Evolutionary conservation across 768 basidiomycete species (phyloP).

Genomic region (Infundibulicybe gibba): DNA sequence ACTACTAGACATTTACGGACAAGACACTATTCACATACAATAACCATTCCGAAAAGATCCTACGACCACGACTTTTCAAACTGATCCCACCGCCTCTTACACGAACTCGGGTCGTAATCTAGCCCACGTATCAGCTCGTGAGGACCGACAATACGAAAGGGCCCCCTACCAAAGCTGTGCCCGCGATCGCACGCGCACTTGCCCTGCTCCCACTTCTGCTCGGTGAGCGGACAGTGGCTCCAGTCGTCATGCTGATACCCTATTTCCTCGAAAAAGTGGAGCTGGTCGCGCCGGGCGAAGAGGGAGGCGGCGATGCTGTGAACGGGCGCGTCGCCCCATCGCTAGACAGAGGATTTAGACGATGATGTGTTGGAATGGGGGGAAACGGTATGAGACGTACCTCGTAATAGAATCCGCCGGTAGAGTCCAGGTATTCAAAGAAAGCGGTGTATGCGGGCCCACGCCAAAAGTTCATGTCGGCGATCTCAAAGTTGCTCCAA

Average conservation of each 20-base stretch:
- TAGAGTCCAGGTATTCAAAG: slow-evolving; percentile 62
- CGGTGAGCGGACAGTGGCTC: slow-evolving; percentile 61
- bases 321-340: slow-evolving; percentile 87
- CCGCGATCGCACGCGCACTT: slow-evolving; percentile 60
- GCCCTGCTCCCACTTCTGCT: slow-evolving; percentile 42
- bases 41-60: too few species aligned
- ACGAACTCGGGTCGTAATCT: slow-evolving; percentile 60
- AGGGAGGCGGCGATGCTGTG: slow-evolving; percentile 80
- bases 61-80: slow-evolving; percentile 6
- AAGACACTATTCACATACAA: too few species aligned
- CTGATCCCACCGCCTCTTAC: slow-evolving; percentile 51
- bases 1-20: too few species aligned
- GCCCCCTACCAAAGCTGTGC: slow-evolving; percentile 57
- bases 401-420: slow-evolving; percentile 72
- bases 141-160: background rate
- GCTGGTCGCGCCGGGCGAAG: slow-evolving; percentile 63
- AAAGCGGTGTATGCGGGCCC: slow-evolving; percentile 58
- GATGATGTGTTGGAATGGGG: too few species aligned
- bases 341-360: slow-evolving; percentile 42
- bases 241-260: slow-evolving; percentile 80
- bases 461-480: slow-evolving; percentile 64
- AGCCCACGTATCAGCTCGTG: background rate
- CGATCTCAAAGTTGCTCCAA: slow-evolving; percentile 77
- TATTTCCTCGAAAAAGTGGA: slow-evolving; percentile 82
- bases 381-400: too few species aligned